Evolutionary conservation across 2,329 filamentous ascomycete species (phyloP), one percentile per base, ranked within the genome.

Genomic region (Penicillium sp.): DNA sequence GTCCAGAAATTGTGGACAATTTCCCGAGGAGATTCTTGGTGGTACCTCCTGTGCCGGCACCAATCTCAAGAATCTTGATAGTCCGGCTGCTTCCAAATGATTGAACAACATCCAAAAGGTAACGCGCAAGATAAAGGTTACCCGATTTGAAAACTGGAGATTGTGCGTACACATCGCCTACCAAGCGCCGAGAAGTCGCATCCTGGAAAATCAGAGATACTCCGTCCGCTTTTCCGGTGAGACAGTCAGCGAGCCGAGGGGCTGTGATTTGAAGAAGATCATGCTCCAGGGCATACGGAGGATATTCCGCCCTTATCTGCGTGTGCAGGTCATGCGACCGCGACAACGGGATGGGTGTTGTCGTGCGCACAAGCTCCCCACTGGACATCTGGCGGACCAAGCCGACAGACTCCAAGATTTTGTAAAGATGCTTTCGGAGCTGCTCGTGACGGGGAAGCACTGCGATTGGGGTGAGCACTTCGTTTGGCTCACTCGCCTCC

Each of bases 191-290:
- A 9, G 62, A 64, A 3, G 59, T 50, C 9, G 55, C 54, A 31
- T 64, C 67, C 0, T 67, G 66, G 42, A 80, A 81, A 2, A 80
- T 57, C 1, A 81, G 48, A 1, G 64, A 53, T 0, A 80, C 38
- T 4, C 70, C 66, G 44, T 80, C 75, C 0, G 55, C 57, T 1
- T 58, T 50, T 0, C 77, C 77, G 0, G 59, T 61, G 0, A 81
- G 64, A 46, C 72, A 76, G 0, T 71, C 66, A 1, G 76, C 75
- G 0, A 80, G 64, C 6, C 61, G 49, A 0, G 68, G 51, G 0
- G 71, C 77, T 0, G 69, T 71, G 3, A 61, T 62, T 11, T 67
- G 46, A 1, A 75, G 54, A 0, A 79, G 70, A 16, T 67, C 58
- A 27, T 68, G 60, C 16, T 71, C 71, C 5, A 52, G 62, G 1